These are phyloP conservation scores for Claviceps fusiformis DNA, from an alignment of 2,329 filamentous ascomycete species.

Conservation along the genomic window DNA sequence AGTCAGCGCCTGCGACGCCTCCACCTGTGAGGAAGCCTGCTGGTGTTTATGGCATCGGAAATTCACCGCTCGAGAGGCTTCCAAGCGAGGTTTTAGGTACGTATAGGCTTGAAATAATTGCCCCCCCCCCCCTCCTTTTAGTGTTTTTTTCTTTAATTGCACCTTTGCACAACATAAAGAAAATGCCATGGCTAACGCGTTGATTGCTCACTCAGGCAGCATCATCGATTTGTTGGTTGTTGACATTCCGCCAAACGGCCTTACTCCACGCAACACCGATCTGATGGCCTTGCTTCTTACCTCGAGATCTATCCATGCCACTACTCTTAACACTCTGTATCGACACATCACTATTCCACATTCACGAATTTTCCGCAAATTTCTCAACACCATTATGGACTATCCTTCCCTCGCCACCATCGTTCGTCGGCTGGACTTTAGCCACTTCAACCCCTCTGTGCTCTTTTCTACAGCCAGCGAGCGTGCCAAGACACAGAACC, in stretches of 20 bases:
- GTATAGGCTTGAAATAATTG: conserved; percentile 13
- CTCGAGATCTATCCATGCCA: conserved; percentile 60
- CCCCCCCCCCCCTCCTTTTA: neutral
- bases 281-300: conserved; percentile 62
- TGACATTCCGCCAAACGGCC: conserved; percentile 58
- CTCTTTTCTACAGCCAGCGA: conserved; percentile 63
- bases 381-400: conserved; percentile 52
- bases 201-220: conserved; percentile 32
- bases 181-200: conserved; percentile 2
- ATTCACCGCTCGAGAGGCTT: conserved; percentile 50
- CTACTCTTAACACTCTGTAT: conserved; percentile 63
- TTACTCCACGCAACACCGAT: conserved; percentile 64
- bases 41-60: conserved; percentile 26
- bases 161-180: neutral
- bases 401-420: conserved; percentile 60
- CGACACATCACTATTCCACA: conserved; percentile 70
- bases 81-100: conserved; percentile 59
- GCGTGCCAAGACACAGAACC: conserved; percentile 59
- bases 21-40: conserved; percentile 18
- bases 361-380: conserved; percentile 72
- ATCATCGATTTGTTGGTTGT: conserved; percentile 64
- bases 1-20: conserved; percentile 23
- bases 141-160: neutral
- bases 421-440: conserved; percentile 70
- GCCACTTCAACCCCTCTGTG: conserved; percentile 70